Base-by-base conservation (phyloP, 164 flowering plant species). In the Magnolia officinalis region DNA sequence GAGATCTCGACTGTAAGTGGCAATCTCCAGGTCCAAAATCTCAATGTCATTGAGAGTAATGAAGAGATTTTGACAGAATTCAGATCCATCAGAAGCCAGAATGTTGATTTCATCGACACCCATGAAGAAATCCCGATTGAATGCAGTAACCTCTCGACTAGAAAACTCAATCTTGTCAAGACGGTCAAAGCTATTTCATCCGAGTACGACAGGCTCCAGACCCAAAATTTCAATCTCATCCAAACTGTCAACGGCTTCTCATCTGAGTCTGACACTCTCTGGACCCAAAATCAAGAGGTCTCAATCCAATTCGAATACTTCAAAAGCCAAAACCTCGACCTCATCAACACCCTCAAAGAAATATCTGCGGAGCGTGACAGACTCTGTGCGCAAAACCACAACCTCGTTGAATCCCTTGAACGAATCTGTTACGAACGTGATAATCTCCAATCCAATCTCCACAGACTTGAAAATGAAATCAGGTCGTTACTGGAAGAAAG, bases 301-400 rank as follows among this genome's bases (percentile, higher is more conserved):
- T 55, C 61, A 10, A 55, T 16, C 18, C 61, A 55, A 55, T 16
- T 55, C 61, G 18, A 16, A 55, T 55, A 55, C 71, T 7, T 67
- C n/a, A 19, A 67, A 67, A 16, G n/a, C 6, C 80, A 50, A 14
- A 78, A 74, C 71, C 20, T 71, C 37, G 70, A 58, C 1, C 71
- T 83, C 21, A 26, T 8, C 5, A 78, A 67, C 23, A n/a, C 64
- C 1, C 26, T 81, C 19, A 80, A 77, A 45, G 83, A 79, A 20
- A 45, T 85, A 18, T 74, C 81, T 3, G 66, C 68, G 9, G 87
- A 87, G 55, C 73, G 83, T 50, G 83, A 84, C 71, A 52, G 58
- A 70, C 77, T 85, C 26, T 70, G 71, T 11, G 61, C 61, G 2
- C 61, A 55, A 10, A 55, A 11, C 13, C 2, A 2, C 16, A 55